These are phyloP conservation scores for Leccinellum luteum DNA, from an alignment of 768 basidiomycete species.

Conservation along the genomic window DNA sequence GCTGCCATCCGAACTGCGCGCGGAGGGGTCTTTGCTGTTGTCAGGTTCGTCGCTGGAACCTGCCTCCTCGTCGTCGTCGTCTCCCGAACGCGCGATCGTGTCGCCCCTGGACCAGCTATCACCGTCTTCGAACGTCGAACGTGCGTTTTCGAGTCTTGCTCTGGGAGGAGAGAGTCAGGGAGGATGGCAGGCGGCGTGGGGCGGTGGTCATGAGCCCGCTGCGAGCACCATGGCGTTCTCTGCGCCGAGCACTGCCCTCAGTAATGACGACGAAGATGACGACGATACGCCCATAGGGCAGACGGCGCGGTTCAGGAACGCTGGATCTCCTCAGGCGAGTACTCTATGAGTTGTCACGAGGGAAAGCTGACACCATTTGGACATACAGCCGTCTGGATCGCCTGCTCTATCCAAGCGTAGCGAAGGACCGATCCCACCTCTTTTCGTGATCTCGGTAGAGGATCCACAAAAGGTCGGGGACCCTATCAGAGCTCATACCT, in stretches of 20 bases:
- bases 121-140: slow-evolving; percentile 21
- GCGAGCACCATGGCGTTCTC: slow-evolving; percentile 18
- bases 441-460: slow-evolving; percentile 87
- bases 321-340: slow-evolving; percentile 26
- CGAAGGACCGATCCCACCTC: slow-evolving; percentile 55
- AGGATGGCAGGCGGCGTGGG: slow-evolving; percentile 56
- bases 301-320: slow-evolving; percentile 31
- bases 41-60: slow-evolving; percentile 12
- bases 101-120: slow-evolving; percentile 31
- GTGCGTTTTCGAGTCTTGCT: slow-evolving; percentile 43
- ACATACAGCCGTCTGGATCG: slow-evolving; percentile 15
- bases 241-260: slow-evolving; percentile 20
- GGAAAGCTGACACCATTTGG: background rate
- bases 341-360: background rate
- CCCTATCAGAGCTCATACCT: slow-evolving; percentile 88
- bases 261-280: slow-evolving; percentile 58
- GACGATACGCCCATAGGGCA: slow-evolving; percentile 68
- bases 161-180: slow-evolving; percentile 45
- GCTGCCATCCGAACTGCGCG: slow-evolving; percentile 12
- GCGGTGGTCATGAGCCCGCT: slow-evolving; percentile 31
- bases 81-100: slow-evolving; percentile 26
- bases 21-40: slow-evolving; percentile 10
- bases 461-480: slow-evolving; percentile 98
- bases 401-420: slow-evolving; percentile 18
- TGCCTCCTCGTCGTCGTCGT: slow-evolving; percentile 12